These are phyloP conservation scores for Plectosphaerella plurivora DNA, from an alignment of 2,329 filamentous ascomycete genomes.

Conservation along the genomic window DNA sequence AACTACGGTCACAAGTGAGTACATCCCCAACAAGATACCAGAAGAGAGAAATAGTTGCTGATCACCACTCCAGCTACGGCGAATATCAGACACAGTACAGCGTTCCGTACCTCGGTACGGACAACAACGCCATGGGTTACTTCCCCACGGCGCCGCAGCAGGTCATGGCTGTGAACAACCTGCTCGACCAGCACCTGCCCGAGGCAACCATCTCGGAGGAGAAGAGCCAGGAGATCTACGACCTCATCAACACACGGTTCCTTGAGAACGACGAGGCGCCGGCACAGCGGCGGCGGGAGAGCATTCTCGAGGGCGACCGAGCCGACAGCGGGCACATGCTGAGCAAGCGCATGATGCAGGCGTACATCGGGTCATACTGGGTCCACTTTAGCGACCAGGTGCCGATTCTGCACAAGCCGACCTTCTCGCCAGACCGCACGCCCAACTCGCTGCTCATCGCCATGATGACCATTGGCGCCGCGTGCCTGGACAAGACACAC, in stretches of 20 bases:
- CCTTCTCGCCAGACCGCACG: constrained; percentile 82
- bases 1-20: constrained; percentile 24
- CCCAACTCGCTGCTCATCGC: constrained; percentile 80
- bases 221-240: constrained; percentile 77
- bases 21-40: background rate
- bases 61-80: constrained; percentile 41
- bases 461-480: constrained; percentile 89
- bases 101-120: constrained; percentile 43
- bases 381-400: constrained; percentile 90
- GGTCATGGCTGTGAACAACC: constrained; percentile 84
- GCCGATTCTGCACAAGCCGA: constrained; percentile 90
- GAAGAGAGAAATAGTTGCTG: background rate
- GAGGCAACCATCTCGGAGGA: constrained; percentile 81
- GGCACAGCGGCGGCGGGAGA: constrained; percentile 69
- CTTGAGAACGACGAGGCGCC: constrained; percentile 74
- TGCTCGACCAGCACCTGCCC: constrained; percentile 74
- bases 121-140: constrained; percentile 46
- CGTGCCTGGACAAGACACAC: constrained; percentile 80
- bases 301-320: constrained; percentile 73
- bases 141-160: constrained; percentile 64
- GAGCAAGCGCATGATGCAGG: constrained; percentile 92
- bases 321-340: constrained; percentile 62
- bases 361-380: constrained; percentile 92
- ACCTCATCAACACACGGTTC: constrained; percentile 77
- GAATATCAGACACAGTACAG: constrained; percentile 46